Evolutionary conservation across 2,329 filamentous ascomycete species (phyloP).

Genomic region (Knufia petricola): DNA sequence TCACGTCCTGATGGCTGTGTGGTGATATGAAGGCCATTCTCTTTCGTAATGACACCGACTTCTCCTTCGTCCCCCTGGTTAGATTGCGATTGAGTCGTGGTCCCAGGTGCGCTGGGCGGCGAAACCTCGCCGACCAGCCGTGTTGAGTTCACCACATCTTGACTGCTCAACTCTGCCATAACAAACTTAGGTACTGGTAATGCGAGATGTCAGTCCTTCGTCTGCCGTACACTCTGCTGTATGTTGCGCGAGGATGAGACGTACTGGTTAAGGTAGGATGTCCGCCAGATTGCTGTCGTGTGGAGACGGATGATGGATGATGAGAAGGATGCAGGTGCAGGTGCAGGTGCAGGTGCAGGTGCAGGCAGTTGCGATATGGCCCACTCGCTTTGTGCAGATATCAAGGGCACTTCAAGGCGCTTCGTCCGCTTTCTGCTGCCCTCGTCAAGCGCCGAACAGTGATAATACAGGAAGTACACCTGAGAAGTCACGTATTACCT

Average conservation of each 20-base stretch:
- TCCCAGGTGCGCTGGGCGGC: conserved; percentile 58
- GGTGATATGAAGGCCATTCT: conserved; percentile 30
- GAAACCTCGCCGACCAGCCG: conserved; percentile 55
- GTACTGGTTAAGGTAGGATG: conserved; percentile 5
- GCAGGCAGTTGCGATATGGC: not conserved
- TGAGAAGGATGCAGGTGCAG: conserved; percentile 1
- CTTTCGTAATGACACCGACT: conserved; percentile 32
- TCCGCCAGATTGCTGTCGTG: conserved; percentile 2
- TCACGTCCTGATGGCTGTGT: conserved; percentile 18
- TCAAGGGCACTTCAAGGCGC: conserved; percentile 2
- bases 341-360: not conserved
- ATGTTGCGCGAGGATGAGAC: conserved; percentile 1
- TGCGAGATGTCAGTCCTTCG: conserved; percentile 26
- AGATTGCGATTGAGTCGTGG: conserved; percentile 43
- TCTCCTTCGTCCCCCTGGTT: conserved; percentile 26
- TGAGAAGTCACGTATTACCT: not conserved
- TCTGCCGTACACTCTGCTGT: conserved; percentile 19
- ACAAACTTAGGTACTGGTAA: conserved; percentile 48
- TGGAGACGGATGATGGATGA: not conserved
- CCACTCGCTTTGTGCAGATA: not conserved
- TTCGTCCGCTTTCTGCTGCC: not conserved
- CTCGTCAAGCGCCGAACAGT: not conserved
- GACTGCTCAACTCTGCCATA: conserved; percentile 62
- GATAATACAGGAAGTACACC: not conserved
- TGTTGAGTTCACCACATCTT: conserved; percentile 63